Evolutionary conservation across 1,139 yeast genomes (phyloP), one percentile per base, ranked within the genome.

Genomic region (Hyphopichia burtonii): DNA sequence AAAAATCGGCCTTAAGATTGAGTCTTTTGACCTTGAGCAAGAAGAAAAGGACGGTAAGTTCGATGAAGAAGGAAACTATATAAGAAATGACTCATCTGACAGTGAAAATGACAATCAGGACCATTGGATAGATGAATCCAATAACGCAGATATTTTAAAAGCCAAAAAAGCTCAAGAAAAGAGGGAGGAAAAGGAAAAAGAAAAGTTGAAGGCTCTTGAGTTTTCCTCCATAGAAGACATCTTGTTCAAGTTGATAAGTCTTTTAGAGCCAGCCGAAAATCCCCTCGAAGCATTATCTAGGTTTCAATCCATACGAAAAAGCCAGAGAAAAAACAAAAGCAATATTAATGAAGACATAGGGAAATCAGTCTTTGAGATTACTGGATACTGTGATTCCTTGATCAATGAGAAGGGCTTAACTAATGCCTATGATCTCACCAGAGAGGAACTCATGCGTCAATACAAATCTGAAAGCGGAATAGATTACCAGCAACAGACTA

Each of bases 11-110:
- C 58, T 63, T 1, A 58, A 74, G 49, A 44, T 83, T 4, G 93
- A 85, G 48, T 77, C 86, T 0, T 86, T 86, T 60, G 74, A 78
- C 54, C 61, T 86, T 40, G 59, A 73, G 28, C 68, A 77, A 23
- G 93, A 86, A 52, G 61, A 70, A 35, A 74, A 74, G 41, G 81
- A 78, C 38, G 93, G 91, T 1, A 61, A 62, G 3, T 82, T 83
- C 43, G 90, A 84, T 53, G 71, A 65, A 25, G 79, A 77, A 31
- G 89, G 90, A 2, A 83, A 81, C 52, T 83, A 68, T 50, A 62
- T 79, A n/a, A 65, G 75, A 31, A 61, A 65, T 3, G 67, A 67
- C 2, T 54, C 61, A 0, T 59, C 55, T 3, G 61, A 57, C 3
- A 65, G 57, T 20, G 61, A 56, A 37, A 61, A 63, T 4, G 63